Evolutionary conservation across 108 stramenopile genomes (phyloP).

Genomic region (Cyclotella choctawhatcheeana): DNA sequence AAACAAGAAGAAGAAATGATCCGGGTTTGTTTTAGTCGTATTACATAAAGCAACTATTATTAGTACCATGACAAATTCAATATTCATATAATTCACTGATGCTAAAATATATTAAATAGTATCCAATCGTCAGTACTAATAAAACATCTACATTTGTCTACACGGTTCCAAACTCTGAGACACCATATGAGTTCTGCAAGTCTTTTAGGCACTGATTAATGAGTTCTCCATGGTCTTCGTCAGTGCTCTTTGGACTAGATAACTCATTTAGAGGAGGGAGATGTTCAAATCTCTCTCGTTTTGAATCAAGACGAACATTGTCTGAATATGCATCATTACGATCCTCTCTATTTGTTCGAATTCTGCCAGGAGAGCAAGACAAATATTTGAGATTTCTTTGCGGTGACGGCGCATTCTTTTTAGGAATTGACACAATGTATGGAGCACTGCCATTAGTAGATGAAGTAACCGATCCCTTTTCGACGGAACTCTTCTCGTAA

Average conservation of each 20-base stretch:
- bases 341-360: conserved; percentile 18
- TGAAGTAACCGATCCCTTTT: conserved; percentile 2
- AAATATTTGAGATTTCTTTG: conserved; percentile 1
- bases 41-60: too few species aligned
- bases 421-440: conserved; percentile 27
- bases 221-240: conserved; percentile 41
- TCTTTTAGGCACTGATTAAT: conserved; percentile 37
- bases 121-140: background rate
- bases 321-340: conserved; percentile 29
- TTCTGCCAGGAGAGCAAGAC: conserved; percentile 3
- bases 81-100: too few species aligned
- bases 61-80: too few species aligned
- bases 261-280: conserved; percentile 21
- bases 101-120: too few species aligned
- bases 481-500: conserved; percentile 1
- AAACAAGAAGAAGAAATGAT: conserved; percentile 49
- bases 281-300: conserved; percentile 28
- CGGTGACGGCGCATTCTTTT: background rate
- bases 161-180: conserved; percentile 1
- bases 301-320: conserved; percentile 8
- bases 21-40: background rate
- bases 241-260: conserved; percentile 10
- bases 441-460: conserved; percentile 22
- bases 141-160: background rate
- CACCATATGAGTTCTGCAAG: conserved; percentile 19